A percentile compares a stretch with the other conserved stretches of the same genome.
These are phyloP conservation scores for Panicum hallii DNA, from an alignment of 202 grass and related monocot genomes.

Conservation along the genomic window DNA sequence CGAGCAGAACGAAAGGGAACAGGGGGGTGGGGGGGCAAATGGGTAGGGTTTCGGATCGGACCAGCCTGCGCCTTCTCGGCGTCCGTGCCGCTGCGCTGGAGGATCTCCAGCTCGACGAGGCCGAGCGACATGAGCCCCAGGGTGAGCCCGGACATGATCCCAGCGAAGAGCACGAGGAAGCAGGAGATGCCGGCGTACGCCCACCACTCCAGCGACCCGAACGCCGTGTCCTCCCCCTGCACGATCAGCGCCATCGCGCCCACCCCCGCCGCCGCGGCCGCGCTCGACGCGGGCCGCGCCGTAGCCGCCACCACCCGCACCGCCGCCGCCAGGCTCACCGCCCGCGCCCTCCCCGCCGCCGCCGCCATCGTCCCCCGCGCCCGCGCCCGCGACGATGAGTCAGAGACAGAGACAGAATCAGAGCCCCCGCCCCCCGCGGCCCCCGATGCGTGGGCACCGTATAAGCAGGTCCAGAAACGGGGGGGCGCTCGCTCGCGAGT, in stretches of 20 bases:
- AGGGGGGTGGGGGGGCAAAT: not conserved
- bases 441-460: constrained; percentile 47
- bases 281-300: constrained; percentile 57
- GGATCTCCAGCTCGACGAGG: constrained; percentile 97
- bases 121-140: constrained; percentile 99
- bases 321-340: constrained; percentile 56
- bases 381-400: constrained; percentile 25
- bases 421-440: not conserved
- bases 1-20: not conserved
- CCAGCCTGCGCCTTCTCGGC: constrained; percentile 94
- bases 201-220: constrained; percentile 78
- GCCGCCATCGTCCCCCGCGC: constrained; percentile 13
- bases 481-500: not conserved
- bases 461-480: not conserved
- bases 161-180: constrained; percentile 94
- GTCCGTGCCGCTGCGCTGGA: constrained; percentile 90
- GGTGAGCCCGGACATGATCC: constrained; percentile 98
- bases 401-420: not conserved
- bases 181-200: constrained; percentile 79
- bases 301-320: constrained; percentile 52
- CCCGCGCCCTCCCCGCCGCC: constrained; percentile 46
- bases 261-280: constrained; percentile 44
- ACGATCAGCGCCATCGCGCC: constrained; percentile 49
- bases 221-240: constrained; percentile 76
- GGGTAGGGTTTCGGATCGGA: constrained; percentile 49